These are phyloP conservation scores for Sisymbrium irio DNA, from an alignment of 345 rosid genomes.

Conservation along the genomic window DNA sequence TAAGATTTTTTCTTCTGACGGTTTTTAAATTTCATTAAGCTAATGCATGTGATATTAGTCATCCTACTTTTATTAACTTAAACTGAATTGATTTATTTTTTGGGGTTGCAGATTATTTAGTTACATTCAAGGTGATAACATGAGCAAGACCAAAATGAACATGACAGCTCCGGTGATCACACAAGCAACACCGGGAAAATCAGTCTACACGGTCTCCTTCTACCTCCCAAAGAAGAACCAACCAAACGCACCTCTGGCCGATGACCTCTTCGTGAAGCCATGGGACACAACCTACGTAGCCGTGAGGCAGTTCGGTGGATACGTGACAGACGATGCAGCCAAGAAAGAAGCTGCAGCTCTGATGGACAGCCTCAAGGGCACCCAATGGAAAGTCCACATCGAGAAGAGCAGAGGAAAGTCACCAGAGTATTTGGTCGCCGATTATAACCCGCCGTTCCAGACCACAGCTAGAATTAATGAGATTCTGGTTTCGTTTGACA, in stretches of 20 bases:
- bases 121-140: constrained; percentile 32
- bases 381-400: not conserved
- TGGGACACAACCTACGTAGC: constrained; percentile 25
- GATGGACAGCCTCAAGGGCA: constrained; percentile 8
- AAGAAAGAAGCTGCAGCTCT: constrained; percentile 23
- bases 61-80: not conserved
- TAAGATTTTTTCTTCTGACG: not conserved
- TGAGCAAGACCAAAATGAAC: constrained; percentile 9
- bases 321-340: not conserved
- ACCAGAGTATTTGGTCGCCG: constrained; percentile 22
- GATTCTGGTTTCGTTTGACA: constrained; percentile 19
- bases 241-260: constrained; percentile 7
- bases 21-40: not conserved
- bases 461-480: constrained; percentile 26
- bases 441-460: constrained; percentile 1
- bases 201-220: constrained; percentile 10
- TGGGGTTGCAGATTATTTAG: constrained; percentile 17
- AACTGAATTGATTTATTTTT: not conserved
- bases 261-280: not conserved
- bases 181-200: constrained; percentile 8
- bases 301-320: constrained; percentile 22
- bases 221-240: constrained; percentile 23
- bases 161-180: constrained; percentile 35
- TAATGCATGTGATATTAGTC: not conserved
- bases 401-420: constrained; percentile 27